Base-by-base conservation (phyloP, 345 rosid genomes). In the Raphanus raphanistrum region DNA sequence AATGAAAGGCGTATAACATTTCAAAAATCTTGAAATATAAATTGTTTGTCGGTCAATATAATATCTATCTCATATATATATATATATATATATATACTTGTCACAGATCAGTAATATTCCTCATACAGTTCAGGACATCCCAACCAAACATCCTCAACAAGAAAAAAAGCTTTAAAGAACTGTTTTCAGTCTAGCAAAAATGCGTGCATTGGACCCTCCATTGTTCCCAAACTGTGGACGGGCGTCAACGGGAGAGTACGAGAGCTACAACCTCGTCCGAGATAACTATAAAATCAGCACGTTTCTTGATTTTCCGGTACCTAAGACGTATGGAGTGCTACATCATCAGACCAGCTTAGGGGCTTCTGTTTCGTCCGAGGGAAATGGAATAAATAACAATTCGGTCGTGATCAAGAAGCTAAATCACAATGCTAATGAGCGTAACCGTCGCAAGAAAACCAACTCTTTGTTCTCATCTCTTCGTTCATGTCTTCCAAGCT, bases 151-250 rank as follows among this genome's bases (percentile, higher is more conserved):
- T 75, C 25, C 45, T 32, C 63, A 52, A 70, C 25, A 70, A 27
- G 43, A 66, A 8, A 67, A 28, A 4, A 60, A 50, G 16, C 54
- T 59, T 54, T 15, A 10, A 16, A 68, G 5, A 45, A 12, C 29
- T 55, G 7, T 55, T 48, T 15, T 38, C 26, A 17, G 15, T 16
- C 11, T 54, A 71, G 38, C 41, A 36, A 59, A 10, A 73, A 79
- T 79, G 82, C 74, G 78, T 62, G 82, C 82, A 62, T 79, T 79
- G 70, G 79, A 63, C 6, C 82, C 82, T 62, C 79, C 75, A 61
- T 12, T 79, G 41, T 41, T 41, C 48, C 48, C 48, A 41, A 41
- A 41, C 48, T 41, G 13, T 41, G 48, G 48, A 41, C 12, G 48
- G 48, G 48, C 4, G 48, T 69, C 75, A 5, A 54, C 36, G 8